Conservation (phyloP, 305 asterid species). For the Caryopteris hybrid region DNA sequence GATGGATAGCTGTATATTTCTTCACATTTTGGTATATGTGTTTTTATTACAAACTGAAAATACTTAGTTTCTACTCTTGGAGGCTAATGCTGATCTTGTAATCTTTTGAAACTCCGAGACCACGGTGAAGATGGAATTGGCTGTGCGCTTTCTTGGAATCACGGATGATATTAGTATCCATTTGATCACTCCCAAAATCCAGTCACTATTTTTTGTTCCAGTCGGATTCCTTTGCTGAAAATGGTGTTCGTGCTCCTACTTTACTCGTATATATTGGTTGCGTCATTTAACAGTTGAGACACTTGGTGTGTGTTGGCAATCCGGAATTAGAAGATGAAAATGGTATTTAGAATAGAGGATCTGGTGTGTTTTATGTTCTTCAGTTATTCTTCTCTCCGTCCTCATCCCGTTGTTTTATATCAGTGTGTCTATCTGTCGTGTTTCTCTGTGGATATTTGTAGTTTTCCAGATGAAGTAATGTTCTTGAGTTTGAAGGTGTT, state of each 20-base stretch:
- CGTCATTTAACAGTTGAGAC: background rate
- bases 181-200: background rate
- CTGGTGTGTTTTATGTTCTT: background rate
- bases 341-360: background rate
- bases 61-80: background rate
- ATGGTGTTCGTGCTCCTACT: background rate
- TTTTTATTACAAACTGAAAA: background rate
- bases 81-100: background rate
- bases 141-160: background rate
- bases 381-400: background rate
- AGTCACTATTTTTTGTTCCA: background rate
- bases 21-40: background rate
- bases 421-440: background rate
- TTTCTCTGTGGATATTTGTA: background rate
- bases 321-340: background rate
- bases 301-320: background rate
- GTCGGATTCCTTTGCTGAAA: background rate
- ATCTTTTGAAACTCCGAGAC: background rate
- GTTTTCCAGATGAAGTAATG: slow-evolving; percentile 1
- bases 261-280: background rate
- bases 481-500: background rate
- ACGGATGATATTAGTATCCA: background rate
- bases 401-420: too few species aligned
- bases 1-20: slow-evolving; percentile 37
- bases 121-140: background rate